Base-by-base conservation (phyloP, 495 filamentous ascomycete species). In the Aspergillus conjunctus region DNA sequence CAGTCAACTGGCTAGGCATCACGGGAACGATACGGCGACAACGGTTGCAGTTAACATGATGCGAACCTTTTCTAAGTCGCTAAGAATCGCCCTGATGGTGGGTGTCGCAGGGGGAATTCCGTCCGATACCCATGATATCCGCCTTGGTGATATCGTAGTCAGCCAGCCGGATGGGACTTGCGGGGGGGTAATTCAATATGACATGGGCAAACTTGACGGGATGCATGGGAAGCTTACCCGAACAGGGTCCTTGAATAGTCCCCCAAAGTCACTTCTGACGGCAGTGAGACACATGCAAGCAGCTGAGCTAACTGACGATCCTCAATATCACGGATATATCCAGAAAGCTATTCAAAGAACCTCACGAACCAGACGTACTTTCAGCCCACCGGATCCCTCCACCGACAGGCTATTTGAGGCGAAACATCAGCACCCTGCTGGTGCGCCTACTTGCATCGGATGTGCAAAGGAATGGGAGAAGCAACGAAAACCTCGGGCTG, bases 1-100 rank as follows among this genome's bases (percentile, higher is more conserved):
- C 43, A 76, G 66, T 52, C 67, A n/a, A 4, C 43, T 81, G n/a
- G 57, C 60, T 30, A 76, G 74, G 9, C 50, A 71, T 14, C 72
- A 77, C 53, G 80, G 82, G 9, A 78, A 51, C 15, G 66, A 63
- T 30, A 65, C 73, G 41, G 77, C 77, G 3, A 67, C 73, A 11
- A 73, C 58, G 15, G 73, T 75, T 48, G 75, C 75, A 15, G 72
- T 60, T 17, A 59, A 79, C 18, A 73, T 82, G 78, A 37, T 68
- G 7, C 58, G 64, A 7, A 79, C 52, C 26, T 84, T 83, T 61
- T 66, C 73, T 12, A 79, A 76, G 55, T 71, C 66, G 21, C 58
- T 81, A 17, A 12, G 43, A 3, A 17, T 60, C n/a, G 50, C 49
- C 10, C 57, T 60, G 15, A 54, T 60, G 39, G 57, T 60, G 0